phyloP scores from a whole-genome alignment of 2,329 filamentous ascomycete genomes.

The Didymellaceae sp. region DNA sequence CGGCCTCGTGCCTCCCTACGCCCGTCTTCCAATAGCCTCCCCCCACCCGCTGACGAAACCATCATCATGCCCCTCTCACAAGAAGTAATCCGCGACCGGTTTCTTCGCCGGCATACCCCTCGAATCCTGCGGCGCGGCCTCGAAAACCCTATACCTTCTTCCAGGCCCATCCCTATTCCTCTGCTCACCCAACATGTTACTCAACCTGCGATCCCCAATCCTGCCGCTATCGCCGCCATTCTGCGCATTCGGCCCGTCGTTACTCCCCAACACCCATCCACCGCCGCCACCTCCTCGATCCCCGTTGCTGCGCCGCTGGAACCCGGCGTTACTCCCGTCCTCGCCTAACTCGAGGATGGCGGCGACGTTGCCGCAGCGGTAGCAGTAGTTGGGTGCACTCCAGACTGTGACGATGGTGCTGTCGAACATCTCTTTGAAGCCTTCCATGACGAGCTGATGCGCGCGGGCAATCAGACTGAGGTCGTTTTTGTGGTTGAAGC shows the following conservation, averaged over 20 bases:
- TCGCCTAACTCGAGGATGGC: conserved; percentile 92
- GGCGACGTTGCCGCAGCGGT: conserved; percentile 68
- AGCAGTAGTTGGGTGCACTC: conserved; percentile 75
- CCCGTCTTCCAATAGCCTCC: not conserved
- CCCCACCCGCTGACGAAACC: not conserved
- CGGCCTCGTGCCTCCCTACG: no score
- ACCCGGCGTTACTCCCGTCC: conserved; percentile 66
- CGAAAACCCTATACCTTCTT: conserved; percentile 90
- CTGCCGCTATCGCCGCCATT: not conserved
- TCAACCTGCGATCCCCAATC: conserved; percentile 37
- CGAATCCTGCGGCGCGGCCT: conserved; percentile 93
- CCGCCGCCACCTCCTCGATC: conserved; percentile 61
- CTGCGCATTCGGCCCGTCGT: conserved; percentile 47
- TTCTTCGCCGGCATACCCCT: conserved; percentile 99
- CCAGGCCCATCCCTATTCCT: conserved; percentile 71
- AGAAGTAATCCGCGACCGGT: conserved; percentile 94
- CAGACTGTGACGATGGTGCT: conserved; percentile 97
- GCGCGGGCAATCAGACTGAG: conserved; percentile 90
- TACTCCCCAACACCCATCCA: conserved; percentile 45
- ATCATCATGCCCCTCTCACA: conserved; percentile 53
- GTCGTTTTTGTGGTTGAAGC: conserved; percentile 92
- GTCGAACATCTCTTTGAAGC: conserved; percentile 96
- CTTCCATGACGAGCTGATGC: conserved; percentile 98
- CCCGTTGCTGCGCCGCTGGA: conserved; percentile 66
- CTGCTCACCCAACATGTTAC: conserved; percentile 50